Percentiles rank a stretch among this genome's conserved stretches.
These are phyloP conservation scores for Camellia oleifera DNA, from an alignment of 179 eudicot genomes.

Conservation along the genomic window DNA sequence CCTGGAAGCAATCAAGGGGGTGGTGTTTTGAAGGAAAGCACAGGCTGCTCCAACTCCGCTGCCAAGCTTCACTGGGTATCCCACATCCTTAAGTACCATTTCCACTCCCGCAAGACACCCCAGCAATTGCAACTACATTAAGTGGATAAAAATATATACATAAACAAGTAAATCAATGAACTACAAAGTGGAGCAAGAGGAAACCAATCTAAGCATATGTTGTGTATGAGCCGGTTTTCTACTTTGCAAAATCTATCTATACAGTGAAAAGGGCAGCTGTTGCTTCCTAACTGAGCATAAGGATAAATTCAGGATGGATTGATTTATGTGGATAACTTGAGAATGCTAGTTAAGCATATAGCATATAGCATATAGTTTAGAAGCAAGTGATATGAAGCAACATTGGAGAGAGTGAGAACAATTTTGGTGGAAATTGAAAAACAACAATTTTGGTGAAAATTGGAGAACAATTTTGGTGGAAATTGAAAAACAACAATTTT, in stretches of 20 bases:
- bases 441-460: too few relatives aligned
- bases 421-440: not conserved
- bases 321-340: not conserved
- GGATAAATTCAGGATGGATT: not conserved
- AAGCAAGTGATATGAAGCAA: not conserved
- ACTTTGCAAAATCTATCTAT: too few relatives aligned
- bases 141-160: not conserved
- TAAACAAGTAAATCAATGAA: not conserved
- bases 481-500: not conserved
- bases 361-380: not conserved
- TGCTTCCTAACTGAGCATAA: not conserved
- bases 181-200: not conserved
- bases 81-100: constrained; percentile 57
- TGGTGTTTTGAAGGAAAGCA: constrained; percentile 76
- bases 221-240: too few relatives aligned
- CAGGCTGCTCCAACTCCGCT: constrained; percentile 94
- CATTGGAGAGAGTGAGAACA: not conserved
- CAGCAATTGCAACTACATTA: constrained; percentile 79
- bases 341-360: too few relatives aligned
- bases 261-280: not conserved
- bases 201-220: not conserved
- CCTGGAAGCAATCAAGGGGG: constrained; percentile 89
- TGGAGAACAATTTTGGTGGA: too few relatives aligned
- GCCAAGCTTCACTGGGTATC: constrained; percentile 93
- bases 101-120: constrained; percentile 85